Base-by-base conservation (phyloP, 164 flowering plant species). In the Nelumbo lutea region DNA sequence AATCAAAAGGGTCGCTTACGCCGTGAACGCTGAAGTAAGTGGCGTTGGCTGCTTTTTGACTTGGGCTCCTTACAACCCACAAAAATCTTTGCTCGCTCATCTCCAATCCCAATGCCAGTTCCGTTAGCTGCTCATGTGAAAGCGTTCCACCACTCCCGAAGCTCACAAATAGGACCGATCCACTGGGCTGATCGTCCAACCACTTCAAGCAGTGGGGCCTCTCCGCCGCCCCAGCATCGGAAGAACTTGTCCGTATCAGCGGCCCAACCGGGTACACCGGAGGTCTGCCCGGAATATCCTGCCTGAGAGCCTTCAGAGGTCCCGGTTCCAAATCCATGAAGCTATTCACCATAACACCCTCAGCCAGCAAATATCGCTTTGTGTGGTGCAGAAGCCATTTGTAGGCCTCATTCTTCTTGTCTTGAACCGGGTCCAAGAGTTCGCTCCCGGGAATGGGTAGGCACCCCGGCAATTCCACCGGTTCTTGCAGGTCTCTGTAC, bases 91-190 rank as follows among this genome's bases (percentile, higher is more conserved):
- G 78, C 66, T 62, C 77, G 52, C 85, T 77, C 78, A 66, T 42
- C 57, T 84, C 87, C 67, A 83, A 60, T 1, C 84, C 86, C 15
- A 61, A 6, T 1, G 84, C 86, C 57, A 83, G 42, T 58, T 83
- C 86, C 8, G 9, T 58, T 1, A 79, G 47, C 65, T 83, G 86
- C 42, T 67, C 73, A 14, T 2, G 0, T 0, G 81, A 62, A 42
- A 83, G 77, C 5, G 84, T 78, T 48, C 86, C 86, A 5, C 81
- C 83, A 40, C 83, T 83, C 11, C 86, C 86, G 27, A 83, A 81
- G 0, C 76, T 81, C 0, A 83, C 73, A 46, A 59, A 83, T 42
- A 83, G 60, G 9, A 83, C 86, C 0, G 83, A 77, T 1, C 73
- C 81, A 7, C 2, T 40, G 10, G 81, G 83, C 62, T 83, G 86